Percentiles rank a stretch among this genome's conserved stretches.
phyloP scores from a whole-genome alignment of 1,139 yeast genomes.

The Chernovozyma sophiae-reginae region DNA sequence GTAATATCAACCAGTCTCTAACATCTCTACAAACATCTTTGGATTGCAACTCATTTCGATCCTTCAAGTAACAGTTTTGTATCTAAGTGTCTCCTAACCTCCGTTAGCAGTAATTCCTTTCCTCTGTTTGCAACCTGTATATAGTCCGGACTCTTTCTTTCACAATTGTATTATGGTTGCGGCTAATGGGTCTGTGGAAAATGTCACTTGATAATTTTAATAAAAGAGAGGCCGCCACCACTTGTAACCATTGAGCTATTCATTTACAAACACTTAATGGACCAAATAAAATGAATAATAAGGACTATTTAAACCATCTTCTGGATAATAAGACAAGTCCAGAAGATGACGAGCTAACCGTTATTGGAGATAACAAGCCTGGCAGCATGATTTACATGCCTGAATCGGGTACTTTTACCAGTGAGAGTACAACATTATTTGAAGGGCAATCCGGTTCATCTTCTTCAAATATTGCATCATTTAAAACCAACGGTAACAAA shows the following conservation, averaged over 20 bases:
- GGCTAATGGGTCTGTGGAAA: background rate
- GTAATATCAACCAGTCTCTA: no score
- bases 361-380: constrained; percentile 17
- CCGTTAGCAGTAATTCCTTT: no score
- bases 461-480: constrained; percentile 4
- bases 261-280: background rate
- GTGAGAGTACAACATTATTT: constrained; percentile 25
- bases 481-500: background rate
- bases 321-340: constrained; percentile 2
- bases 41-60: no score
- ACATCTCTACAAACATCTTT: no score
- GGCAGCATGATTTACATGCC: constrained; percentile 31
- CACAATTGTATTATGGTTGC: no score
- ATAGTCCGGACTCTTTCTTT: no score
- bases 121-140: no score
- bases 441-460: constrained; percentile 24
- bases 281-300: constrained; percentile 8
- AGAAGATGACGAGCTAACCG: constrained; percentile 16
- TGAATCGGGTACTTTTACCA: constrained; percentile 23
- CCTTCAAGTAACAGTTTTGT: no score
- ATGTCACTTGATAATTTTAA: background rate
- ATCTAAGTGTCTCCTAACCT: no score
- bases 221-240: constrained; percentile 1
- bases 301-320: constrained; percentile 4
- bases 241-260: background rate